Evolutionary conservation across 352 stramenopile genomes (phyloP).

Genomic region (Globisporangium uncinulatum): DNA sequence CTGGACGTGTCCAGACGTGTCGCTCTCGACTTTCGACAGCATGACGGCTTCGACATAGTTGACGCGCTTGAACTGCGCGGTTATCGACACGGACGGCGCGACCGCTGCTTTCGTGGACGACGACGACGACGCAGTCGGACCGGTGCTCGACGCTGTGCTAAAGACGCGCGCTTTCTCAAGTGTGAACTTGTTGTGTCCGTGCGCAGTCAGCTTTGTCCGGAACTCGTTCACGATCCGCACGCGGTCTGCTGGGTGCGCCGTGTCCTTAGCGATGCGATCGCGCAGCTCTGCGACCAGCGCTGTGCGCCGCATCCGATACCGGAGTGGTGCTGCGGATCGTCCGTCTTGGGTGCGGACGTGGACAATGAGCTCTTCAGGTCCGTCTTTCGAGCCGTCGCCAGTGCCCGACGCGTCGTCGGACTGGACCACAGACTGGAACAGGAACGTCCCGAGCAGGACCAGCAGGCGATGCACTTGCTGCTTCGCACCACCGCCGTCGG

Average conservation of each 20-base stretch:
- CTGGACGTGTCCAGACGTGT: slow-evolving; percentile 48
- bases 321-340: slow-evolving; percentile 47
- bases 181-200: slow-evolving; percentile 61
- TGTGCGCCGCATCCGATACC: slow-evolving; percentile 50
- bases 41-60: slow-evolving; percentile 52
- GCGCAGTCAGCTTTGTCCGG: slow-evolving; percentile 63
- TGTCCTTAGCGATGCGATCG: slow-evolving; percentile 60
- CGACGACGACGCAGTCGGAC: slow-evolving; percentile 6
- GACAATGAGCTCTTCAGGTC: slow-evolving; percentile 50
- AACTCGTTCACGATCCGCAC: slow-evolving; percentile 66
- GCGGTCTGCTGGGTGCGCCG: slow-evolving; percentile 49
- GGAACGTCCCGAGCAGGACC: slow-evolving; percentile 69
- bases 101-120: slow-evolving; percentile 16
- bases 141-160: slow-evolving; percentile 6
- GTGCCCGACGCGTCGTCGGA: slow-evolving; percentile 3
- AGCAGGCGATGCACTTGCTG: slow-evolving; percentile 47
- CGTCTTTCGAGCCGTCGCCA: slow-evolving; percentile 15
- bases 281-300: slow-evolving; percentile 58
- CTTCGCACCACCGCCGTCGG: slow-evolving; percentile 17
- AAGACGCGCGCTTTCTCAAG: slow-evolving; percentile 66
- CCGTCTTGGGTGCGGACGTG: slow-evolving; percentile 68
- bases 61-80: slow-evolving; percentile 13
- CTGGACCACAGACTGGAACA: slow-evolving; percentile 57
- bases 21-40: slow-evolving; percentile 59
- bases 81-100: slow-evolving; percentile 25